Percentiles rank a stretch among this genome's conserved stretches.
Conservation (phyloP, 768 basidiomycete species). For the Pleurotus ostreatus region DNA sequence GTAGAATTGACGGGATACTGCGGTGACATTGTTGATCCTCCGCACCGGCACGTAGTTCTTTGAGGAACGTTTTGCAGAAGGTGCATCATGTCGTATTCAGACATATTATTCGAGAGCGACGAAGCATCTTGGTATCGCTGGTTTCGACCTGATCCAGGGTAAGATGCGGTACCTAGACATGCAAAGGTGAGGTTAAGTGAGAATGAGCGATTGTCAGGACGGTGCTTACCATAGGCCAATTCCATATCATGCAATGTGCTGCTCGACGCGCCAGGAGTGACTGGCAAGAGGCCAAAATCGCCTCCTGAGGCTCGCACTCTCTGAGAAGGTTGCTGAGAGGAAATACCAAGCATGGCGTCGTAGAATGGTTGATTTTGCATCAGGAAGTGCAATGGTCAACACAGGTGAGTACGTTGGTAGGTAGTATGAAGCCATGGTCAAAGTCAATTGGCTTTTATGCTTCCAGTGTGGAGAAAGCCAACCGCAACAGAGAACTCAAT, state of each 20-base stretch:
- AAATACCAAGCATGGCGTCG: background rate
- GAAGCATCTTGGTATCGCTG: background rate
- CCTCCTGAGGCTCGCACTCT: background rate
- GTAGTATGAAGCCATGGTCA: background rate
- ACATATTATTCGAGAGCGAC: background rate
- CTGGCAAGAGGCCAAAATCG: background rate
- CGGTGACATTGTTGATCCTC: background rate
- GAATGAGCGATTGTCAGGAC: background rate
- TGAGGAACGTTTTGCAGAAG: background rate
- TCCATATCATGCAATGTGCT: background rate
- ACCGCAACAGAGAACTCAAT: background rate
- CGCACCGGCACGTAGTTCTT: conserved; percentile 1
- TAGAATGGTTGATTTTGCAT: conserved; percentile 5
- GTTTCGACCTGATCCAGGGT: background rate
- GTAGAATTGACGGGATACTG: too few species aligned
- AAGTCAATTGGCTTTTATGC: background rate
- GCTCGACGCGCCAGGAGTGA: background rate
- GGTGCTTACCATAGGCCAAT: background rate
- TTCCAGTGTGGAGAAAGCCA: background rate
- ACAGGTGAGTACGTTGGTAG: background rate
- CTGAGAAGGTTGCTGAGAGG: background rate
- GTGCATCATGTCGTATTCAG: conserved; percentile 7
- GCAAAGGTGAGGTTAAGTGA: too few species aligned
- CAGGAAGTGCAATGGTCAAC: background rate
- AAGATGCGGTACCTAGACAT: too few species aligned